Evolutionary conservation across 768 basidiomycete genomes (phyloP), one percentile per base, ranked within the genome.

Genomic region (Mycena maculata): DNA sequence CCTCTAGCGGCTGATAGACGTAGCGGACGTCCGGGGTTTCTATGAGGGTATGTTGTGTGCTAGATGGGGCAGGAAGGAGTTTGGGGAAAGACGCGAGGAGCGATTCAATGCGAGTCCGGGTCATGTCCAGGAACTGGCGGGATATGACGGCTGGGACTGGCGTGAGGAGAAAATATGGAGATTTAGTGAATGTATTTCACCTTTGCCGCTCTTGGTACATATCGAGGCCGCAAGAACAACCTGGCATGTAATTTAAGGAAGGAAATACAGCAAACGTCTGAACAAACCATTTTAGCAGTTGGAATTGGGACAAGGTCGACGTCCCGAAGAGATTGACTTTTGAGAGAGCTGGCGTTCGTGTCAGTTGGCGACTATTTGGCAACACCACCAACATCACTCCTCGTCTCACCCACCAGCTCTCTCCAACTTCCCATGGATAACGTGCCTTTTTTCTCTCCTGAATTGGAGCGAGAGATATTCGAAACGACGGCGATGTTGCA

Each of bases 81-180:
- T 98, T 98, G 2, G 96, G 95, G 85, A 99, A 99, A 2, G 96
- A 96, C 11, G 97, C 92, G 45, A 99, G 90, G 33, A 99, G 90
- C 47, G 95, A 94, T 80, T 99, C 97, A 73, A 99, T 95, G 60
- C 97, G 87, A 1, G 95, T 89, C 60, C 94, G 88, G 22, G 95
- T 88, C 88, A 99, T 93, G 71, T 94, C 94, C 68, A 95, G 88
- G 77, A 99, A 99, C 75, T 98, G 96, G 68, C 98, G 92, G 68
- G 96, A 98, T 69, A 99, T 89, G 23, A 99, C 92, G 71, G 95
- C 97, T 98, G 76, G 8, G 55, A 56, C 22, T 13, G 18, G 39
- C n/a, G 36, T 68, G 12, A 63, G 49, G 20, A 31, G 30, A 28
- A 47, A 39, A 22, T 20, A 20, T 47, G 53, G 39, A 53, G 33